Evolutionary conservation across 2,329 filamentous ascomycete genomes (phyloP).

Genomic region (Aureobasidium lini): DNA sequence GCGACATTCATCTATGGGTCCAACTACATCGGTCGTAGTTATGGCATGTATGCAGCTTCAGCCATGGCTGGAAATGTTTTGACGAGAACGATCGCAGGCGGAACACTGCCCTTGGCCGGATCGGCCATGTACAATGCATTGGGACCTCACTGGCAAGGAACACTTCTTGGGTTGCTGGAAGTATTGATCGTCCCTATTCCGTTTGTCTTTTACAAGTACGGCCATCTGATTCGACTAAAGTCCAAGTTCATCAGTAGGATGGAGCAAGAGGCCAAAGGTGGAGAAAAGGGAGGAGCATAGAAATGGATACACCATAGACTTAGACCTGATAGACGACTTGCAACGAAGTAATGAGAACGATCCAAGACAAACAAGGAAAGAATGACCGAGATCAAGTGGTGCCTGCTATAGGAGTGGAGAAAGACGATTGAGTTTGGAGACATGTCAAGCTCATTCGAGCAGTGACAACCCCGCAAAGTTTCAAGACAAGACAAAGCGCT

Average conservation of each 20-base stretch:
- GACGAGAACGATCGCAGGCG: slow-evolving; percentile 33
- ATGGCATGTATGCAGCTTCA: slow-evolving; percentile 45
- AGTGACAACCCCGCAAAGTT: neutral
- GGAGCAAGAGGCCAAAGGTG: neutral
- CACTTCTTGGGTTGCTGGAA: slow-evolving; percentile 27
- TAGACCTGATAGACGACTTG: neutral
- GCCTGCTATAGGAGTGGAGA: neutral
- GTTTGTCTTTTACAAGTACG: slow-evolving; percentile 38
- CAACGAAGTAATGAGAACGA: neutral
- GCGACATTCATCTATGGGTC: slow-evolving; percentile 41
- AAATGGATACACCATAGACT: neutral
- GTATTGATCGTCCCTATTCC: slow-evolving; percentile 32
- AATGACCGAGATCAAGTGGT: neutral
- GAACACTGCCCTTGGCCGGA: slow-evolving; percentile 32
- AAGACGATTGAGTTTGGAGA: neutral
- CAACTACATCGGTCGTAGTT: slow-evolving; percentile 53
- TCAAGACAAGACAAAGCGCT: neutral
- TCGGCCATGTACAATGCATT: slow-evolving; percentile 34
- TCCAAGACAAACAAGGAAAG: neutral
- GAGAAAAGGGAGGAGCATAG: slow-evolving; percentile 6
- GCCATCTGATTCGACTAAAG: slow-evolving; percentile 25
- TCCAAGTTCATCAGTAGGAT: slow-evolving; percentile 17
- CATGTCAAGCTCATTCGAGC: neutral
- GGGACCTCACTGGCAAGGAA: slow-evolving; percentile 29
- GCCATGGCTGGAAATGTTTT: slow-evolving; percentile 37